Percentiles rank a stretch among this genome's conserved stretches.
Conservation (phyloP, 1,139 yeast species). For the Taphrina pruni region DNA sequence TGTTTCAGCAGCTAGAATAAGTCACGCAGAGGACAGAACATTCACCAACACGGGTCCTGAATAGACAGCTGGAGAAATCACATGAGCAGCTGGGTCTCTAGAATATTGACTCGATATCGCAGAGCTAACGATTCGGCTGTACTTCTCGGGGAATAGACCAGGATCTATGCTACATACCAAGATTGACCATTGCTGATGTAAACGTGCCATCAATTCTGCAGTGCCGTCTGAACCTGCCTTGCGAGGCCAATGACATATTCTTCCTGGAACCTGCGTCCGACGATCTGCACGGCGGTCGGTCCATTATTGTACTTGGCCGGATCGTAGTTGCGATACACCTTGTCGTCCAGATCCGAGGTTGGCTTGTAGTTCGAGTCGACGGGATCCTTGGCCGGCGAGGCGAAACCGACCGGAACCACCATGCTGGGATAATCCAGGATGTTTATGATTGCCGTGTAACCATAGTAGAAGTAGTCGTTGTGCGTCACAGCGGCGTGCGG, state of each 20-base stretch:
- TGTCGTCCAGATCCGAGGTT: conserved; percentile 50
- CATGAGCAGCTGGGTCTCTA: no score
- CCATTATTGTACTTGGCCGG: conserved; percentile 55
- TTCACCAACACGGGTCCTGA: no score
- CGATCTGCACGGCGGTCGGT: conserved; percentile 56
- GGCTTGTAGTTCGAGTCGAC: conserved; percentile 50
- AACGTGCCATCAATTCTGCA: conserved; percentile 22
- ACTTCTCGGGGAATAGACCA: not conserved
- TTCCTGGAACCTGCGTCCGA: conserved; percentile 55
- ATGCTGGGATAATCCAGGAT: conserved; percentile 64
- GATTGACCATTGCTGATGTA: not conserved
- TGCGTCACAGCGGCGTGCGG: conserved; percentile 67
- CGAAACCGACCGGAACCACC: conserved; percentile 61
- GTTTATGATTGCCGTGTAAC: conserved; percentile 62
- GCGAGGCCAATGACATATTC: conserved; percentile 55
- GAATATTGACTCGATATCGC: no score
- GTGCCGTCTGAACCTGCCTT: conserved; percentile 45
- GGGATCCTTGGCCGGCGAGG: conserved; percentile 55
- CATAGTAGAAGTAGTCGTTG: conserved; percentile 26
- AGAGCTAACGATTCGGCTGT: no score
- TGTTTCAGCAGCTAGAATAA: no score
- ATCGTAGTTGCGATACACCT: conserved; percentile 41
- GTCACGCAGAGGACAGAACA: no score
- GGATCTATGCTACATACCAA: not conserved
- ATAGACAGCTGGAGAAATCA: no score